Base-by-base conservation (phyloP, 495 filamentous ascomycete genomes). In the Penicillium parvum region DNA sequence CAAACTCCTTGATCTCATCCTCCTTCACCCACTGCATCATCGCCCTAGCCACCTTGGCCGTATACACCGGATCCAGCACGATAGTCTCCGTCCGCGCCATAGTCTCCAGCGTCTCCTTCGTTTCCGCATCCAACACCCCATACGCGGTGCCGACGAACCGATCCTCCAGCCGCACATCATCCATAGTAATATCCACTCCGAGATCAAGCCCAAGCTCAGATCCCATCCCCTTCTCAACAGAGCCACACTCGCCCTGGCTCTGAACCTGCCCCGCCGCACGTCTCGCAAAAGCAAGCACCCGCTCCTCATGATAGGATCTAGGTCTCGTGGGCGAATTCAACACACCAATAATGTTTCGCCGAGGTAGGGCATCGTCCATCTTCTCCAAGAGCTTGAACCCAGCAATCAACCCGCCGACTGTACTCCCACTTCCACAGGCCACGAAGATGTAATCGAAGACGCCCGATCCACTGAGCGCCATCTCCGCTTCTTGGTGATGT, bases 1-100 rank as follows among this genome's bases (percentile, higher is more conserved):
- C 32, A 25, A 20, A 55, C 5, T 58, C 26, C 22, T 7, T 40
- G 7, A 66, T 26, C 26, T 62, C 55, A 4, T 57, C 51, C 30
- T 55, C 40, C 10, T 46, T 14, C 12, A 54, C 50, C 59, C 57
- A 64, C 18, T 60, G 47, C 42, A 61, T 51, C 57, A 66, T 58
- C 7, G 56, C 63, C 28, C 53, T 37, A 9, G 52, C 54, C 26
- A 61, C 64, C 34, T 69, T 69, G 5, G 49, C 57, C 40, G 66
- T 69, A 51, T 69, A 69, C 7, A 69, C 64, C 3, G 66, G 66
- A 27, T 70, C 66, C 28, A 68, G 33, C 4, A 68, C 32, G 9
- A 70, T 27, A 17, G 50, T 53, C 32, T 66, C 66, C 14, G 37
- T 40, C 40, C 48, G 49, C 9, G 64, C 66, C 52, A 65, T 57